Evolutionary conservation across 306 rosid species (phyloP), one percentile per base, ranked within the genome.

Genomic region (Quercus glauca): DNA sequence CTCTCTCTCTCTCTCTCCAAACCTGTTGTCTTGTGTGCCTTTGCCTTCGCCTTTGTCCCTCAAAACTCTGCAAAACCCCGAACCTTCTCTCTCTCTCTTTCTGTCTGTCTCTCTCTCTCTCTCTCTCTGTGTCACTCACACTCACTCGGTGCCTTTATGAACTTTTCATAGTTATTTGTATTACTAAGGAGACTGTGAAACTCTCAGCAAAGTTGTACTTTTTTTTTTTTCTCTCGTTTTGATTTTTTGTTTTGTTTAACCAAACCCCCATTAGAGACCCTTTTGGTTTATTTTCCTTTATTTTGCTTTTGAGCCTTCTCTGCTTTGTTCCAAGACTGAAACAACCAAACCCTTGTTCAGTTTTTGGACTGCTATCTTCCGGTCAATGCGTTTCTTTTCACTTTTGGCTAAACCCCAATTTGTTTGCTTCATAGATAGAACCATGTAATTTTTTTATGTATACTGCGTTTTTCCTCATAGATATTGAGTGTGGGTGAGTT

Each of bases 31-130:
- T 41, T 8, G 45, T 63, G 9, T 0, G 69, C 75, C 81, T 14
- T 23, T 5, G 71, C 52, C 20, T 37, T 37, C 5, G 15, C 13
- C 52, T 49, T 12, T 49, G 53, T 49, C 53, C 67, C 73, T 25
- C 52, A 33, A 67, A 35, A 51, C 67, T 83, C 82, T 78, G 79
- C 71, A 69, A 78, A 67, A 35, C 76, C 52, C 78, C 29, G 60
- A 71, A 69, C 31, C 68, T 4, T 57, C 69, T 45, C 71, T 63
- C 69, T 25, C 69, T 25, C 69, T 61, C 67, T 60, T 67, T 64
- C 61, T n/a, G n/a, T n/a, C n/a, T n/a, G n/a, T n/a, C 69, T 45
- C 71, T 63, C 69, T 45, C 19, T 31, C 6, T 60, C 57, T 82
- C 74, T 4, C 55, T 55, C 21, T 14, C 11, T 10, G 58, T 3